Base-by-base conservation (phyloP, 2,329 filamentous ascomycete species). In the Fusarium haematococcum region DNA sequence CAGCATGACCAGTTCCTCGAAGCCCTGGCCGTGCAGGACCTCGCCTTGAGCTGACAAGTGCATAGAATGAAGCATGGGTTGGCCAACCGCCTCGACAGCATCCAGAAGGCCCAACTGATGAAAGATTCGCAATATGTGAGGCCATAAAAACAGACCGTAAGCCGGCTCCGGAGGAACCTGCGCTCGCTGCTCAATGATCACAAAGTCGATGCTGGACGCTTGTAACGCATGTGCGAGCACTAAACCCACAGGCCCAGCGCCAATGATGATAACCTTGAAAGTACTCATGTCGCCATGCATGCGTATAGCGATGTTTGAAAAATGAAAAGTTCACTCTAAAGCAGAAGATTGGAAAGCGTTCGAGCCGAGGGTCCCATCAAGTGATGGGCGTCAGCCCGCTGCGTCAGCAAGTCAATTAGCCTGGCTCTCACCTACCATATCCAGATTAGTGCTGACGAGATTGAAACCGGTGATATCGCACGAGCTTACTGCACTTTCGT, bases 131-230 rank as follows among this genome's bases (percentile, higher is more conserved):
- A 70, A 57, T 5, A 70, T 70, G 2, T 72, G 70, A 33, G 70
- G 70, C 70, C 70, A 72, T 8, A 72, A 4, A 3, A 72, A 72
- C 0, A 72, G 23, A 1, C 69, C 70, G 5, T 72, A 72, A 62
- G 70, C 59, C 7, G 70, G 69, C 0, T 72, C 70, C 0, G 69
- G 70, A 1, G 69, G 56, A 1, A 72, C 45, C 39, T 72, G 69
- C 0, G 69, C 27, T 57, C 70, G 62, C 33, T 73, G 70, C 6
- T 72, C 70, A 10, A 72, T 56, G 27, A 72, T 67, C 0, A 70
- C 60, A 8, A 48, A 72, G 30, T 72, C 59, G 18, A 72, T 72
- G 6, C 60, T 48, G 5, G 60, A 58, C 8, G 43, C 69, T 11
- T 73, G 32, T 0, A 72, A 23, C 20, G 69, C 70, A 39, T 72